Percentiles rank a stretch among this genome's conserved stretches.
Evolutionary conservation across 2,329 filamentous ascomycete species (phyloP).

Genomic region (Lachnellula suecica): DNA sequence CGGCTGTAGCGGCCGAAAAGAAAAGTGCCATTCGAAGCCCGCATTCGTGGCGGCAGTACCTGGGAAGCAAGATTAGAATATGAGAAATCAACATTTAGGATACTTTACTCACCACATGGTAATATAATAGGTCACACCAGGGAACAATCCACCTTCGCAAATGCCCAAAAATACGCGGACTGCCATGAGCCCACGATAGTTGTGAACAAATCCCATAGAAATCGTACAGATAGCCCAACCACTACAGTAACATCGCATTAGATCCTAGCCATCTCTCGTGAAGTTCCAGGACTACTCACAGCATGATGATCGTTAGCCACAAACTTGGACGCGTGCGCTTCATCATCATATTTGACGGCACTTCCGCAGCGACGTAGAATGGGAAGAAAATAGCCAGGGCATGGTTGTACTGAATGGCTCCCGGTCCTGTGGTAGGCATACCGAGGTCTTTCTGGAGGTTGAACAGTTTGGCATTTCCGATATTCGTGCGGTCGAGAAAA

Average conservation of each 20-base stretch:
- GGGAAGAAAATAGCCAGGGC: constrained; percentile 84
- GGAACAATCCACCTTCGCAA: constrained; percentile 73
- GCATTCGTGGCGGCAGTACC: constrained; percentile 79
- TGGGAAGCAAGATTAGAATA: no score
- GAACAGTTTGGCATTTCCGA: constrained; percentile 70
- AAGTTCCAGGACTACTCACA: constrained; percentile 54
- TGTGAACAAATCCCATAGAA: constrained; percentile 38
- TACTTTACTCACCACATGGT: no score
- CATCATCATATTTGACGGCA: constrained; percentile 70
- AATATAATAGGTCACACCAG: constrained; percentile 76
- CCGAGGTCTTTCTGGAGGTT: constrained; percentile 60
- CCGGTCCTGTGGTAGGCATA: constrained; percentile 54
- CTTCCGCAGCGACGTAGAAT: constrained; percentile 77
- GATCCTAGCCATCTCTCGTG: constrained; percentile 2
- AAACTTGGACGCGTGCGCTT: no score
- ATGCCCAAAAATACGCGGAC: constrained; percentile 61
- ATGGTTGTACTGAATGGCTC: constrained; percentile 73
- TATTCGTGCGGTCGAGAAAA: constrained; percentile 77
- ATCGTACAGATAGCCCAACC: constrained; percentile 69
- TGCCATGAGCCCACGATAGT: constrained; percentile 33
- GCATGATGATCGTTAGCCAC: constrained; percentile 73
- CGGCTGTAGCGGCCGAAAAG: constrained; percentile 78
- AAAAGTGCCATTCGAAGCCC: constrained; percentile 79
- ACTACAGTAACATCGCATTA: constrained; percentile 40
- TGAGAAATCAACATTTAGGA: no score